Conservation (phyloP, 1,284 basidiomycete genomes). For the Puccinia triticina region DNA sequence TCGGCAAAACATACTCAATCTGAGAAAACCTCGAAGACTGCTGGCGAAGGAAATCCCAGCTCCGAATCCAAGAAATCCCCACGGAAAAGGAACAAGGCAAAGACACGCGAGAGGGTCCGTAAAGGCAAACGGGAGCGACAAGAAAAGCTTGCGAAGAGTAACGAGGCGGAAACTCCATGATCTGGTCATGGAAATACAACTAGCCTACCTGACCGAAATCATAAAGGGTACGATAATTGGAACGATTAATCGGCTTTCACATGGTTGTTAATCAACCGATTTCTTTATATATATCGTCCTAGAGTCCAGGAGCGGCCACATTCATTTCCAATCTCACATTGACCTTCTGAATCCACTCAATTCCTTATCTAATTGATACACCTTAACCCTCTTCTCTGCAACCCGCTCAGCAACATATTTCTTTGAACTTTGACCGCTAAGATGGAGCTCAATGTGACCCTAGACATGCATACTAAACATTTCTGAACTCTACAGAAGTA, state of each 20-base stretch:
- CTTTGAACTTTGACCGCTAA: no score
- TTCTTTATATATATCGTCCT: background rate
- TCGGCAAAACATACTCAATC: constrained; percentile 1
- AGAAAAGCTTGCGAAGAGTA: background rate
- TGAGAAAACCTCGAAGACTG: background rate
- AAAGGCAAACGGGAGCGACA: constrained; percentile 22
- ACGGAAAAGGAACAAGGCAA: background rate
- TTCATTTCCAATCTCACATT: no score
- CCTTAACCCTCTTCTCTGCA: no score
- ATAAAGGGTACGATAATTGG: background rate
- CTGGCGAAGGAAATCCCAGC: background rate
- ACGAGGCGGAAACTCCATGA: background rate
- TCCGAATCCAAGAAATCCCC: background rate
- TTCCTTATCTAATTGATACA: no score
- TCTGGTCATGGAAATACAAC: background rate
- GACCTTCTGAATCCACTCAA: no score
- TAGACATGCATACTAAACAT: no score
- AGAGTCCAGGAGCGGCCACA: no score
- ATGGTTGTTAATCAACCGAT: background rate
- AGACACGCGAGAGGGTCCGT: constrained; percentile 3
- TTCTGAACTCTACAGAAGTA: no score
- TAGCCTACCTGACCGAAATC: background rate
- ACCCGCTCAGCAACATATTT: no score
- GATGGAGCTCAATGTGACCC: no score
- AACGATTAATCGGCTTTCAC: background rate